Evolutionary conservation across 495 filamentous ascomycete genomes (phyloP).

Genomic region (Trichoderma orchidacearum): DNA sequence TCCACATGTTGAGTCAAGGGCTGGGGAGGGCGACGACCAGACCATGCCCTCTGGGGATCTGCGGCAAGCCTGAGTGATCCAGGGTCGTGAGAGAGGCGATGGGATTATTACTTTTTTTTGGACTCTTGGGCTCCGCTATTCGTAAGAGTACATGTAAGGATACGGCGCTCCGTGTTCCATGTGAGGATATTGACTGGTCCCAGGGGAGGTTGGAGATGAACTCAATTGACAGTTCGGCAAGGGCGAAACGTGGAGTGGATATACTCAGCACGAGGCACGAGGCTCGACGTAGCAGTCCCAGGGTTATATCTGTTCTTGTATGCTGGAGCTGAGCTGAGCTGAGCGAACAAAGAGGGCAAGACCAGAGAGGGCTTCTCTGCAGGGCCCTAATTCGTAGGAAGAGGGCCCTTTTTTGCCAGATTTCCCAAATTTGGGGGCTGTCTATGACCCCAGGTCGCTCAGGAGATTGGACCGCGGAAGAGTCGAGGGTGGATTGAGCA

Average conservation of each 20-base stretch:
- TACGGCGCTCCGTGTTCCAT: background rate
- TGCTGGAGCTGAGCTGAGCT: background rate
- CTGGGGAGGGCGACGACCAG: background rate
- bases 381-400: background rate
- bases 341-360: background rate
- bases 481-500: background rate
- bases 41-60: constrained; percentile 1
- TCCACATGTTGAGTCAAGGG: background rate
- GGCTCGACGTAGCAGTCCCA: background rate
- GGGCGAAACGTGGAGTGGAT: background rate
- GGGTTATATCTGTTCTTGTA: background rate
- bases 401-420: background rate
- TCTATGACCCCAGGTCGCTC: background rate
- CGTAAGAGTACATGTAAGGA: background rate
- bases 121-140: background rate
- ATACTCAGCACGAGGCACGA: background rate
- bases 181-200: background rate
- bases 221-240: background rate
- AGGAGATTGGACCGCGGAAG: background rate
- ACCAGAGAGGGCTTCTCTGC: background rate
- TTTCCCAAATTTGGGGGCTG: background rate
- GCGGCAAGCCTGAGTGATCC: background rate
- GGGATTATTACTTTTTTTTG: background rate
- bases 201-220: background rate
- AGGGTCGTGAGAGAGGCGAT: background rate